A percentile compares a stretch with the other conserved stretches of the same genome.
phyloP scores from a whole-genome alignment of 2,329 filamentous ascomycete species.

The Emergomyces pasteurianus region DNA sequence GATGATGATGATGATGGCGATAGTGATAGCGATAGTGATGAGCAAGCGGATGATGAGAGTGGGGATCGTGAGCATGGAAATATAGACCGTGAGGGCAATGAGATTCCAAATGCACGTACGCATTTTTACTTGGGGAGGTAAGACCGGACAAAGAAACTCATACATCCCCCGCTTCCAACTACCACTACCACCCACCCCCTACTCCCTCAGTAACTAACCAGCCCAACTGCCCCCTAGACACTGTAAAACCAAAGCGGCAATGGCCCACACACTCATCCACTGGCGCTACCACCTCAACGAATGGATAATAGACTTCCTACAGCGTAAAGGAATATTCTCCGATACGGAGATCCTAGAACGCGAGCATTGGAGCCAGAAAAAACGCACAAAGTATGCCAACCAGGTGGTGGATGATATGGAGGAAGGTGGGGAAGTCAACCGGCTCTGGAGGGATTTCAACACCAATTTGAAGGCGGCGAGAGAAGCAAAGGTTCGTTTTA shows the following conservation, averaged over 20 bases:
- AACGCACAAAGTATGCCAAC: constrained; percentile 49
- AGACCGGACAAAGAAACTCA: constrained; percentile 4
- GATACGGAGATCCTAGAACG: constrained; percentile 48
- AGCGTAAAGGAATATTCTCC: constrained; percentile 45
- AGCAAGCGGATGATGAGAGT: constrained; percentile 24
- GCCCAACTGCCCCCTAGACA: constrained; percentile 22
- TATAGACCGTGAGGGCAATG: constrained; percentile 37
- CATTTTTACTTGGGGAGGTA: constrained; percentile 44
- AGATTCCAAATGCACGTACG: constrained; percentile 32
- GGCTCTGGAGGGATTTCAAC: constrained; percentile 55
- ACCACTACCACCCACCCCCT: background rate
- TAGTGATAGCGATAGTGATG: constrained; percentile 25
- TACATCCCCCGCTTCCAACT: background rate
- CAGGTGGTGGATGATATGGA: constrained; percentile 55
- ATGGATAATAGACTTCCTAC: constrained; percentile 54
- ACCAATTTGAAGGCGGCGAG: constrained; percentile 48
- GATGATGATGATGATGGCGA: constrained; percentile 19
- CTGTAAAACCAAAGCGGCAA: constrained; percentile 54
- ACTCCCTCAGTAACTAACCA: background rate
- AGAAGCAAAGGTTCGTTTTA: constrained; percentile 31
- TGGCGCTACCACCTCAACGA: constrained; percentile 66
- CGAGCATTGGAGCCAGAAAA: constrained; percentile 48
- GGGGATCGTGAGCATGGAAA: constrained; percentile 20
- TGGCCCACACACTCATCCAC: constrained; percentile 60
- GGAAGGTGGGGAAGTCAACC: constrained; percentile 44